Evolutionary conservation across 2,329 filamentous ascomycete genomes (phyloP).

Genomic region (Xylariaceae sp.): DNA sequence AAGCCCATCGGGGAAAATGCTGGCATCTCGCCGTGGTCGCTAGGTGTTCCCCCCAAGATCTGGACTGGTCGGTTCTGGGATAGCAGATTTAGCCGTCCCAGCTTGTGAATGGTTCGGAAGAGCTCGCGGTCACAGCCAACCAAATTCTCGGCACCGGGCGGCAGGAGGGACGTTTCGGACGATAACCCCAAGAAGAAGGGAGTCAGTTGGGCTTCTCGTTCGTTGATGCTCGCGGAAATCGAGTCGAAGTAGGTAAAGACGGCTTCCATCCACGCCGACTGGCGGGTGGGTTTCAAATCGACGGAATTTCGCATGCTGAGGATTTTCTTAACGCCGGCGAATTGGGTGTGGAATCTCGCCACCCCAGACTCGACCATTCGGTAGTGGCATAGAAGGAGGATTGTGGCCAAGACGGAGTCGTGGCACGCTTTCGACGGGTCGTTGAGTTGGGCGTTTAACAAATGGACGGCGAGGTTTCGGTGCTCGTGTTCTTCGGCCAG

Average conservation of each 20-base stretch:
- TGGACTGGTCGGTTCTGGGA: conserved; percentile 61
- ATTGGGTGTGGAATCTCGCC: conserved; percentile 87
- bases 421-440: conserved; percentile 69
- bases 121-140: conserved; percentile 81
- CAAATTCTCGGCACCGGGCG: conserved; percentile 70
- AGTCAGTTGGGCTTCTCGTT: conserved; percentile 77
- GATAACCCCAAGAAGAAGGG: conserved; percentile 56
- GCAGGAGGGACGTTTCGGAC: conserved; percentile 44
- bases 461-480: conserved; percentile 68
- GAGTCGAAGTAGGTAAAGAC: conserved; percentile 95
- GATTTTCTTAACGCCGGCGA: conserved; percentile 88
- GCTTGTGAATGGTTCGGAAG: conserved; percentile 78
- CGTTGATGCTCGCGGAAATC: conserved; percentile 85
- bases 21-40: conserved; percentile 26
- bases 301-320: conserved; percentile 64
- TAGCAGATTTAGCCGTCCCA: conserved; percentile 78
- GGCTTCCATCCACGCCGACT: conserved; percentile 84
- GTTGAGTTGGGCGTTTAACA: conserved; percentile 78
- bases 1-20: conserved; percentile 37
- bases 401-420: conserved; percentile 81
- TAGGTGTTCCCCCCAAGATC: conserved; percentile 29
- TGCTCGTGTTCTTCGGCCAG: conserved; percentile 80
- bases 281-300: conserved; percentile 50
- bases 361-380: conserved; percentile 91
- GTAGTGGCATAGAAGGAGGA: conserved; percentile 84